A percentile compares a stretch with the other conserved stretches of the same genome.
Evolutionary conservation across 768 basidiomycete genomes (phyloP).

Genomic region (Russula virescens): DNA sequence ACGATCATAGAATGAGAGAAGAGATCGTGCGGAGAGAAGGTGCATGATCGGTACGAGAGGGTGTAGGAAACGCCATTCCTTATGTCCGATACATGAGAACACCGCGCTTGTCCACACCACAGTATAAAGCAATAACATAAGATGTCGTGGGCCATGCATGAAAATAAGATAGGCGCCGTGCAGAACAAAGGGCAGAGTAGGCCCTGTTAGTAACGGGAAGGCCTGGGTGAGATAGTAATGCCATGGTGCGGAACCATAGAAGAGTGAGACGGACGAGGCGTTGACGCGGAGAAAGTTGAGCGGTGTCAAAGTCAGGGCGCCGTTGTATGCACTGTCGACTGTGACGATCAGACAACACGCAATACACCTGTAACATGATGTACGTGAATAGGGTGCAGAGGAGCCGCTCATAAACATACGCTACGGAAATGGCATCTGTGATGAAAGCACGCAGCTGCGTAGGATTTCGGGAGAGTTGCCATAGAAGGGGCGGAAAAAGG

Average conservation of each 20-base stretch:
- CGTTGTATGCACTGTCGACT: slow-evolving; percentile 71
- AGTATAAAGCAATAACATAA: slow-evolving; percentile 41
- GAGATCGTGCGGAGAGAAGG: slow-evolving; percentile 66
- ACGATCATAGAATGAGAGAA: slow-evolving; percentile 39
- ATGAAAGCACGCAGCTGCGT: slow-evolving; percentile 33
- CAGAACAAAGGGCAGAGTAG: slow-evolving; percentile 64
- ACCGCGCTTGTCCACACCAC: slow-evolving; percentile 57
- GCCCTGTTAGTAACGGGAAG: slow-evolving; percentile 74
- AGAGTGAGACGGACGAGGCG: slow-evolving; percentile 78
- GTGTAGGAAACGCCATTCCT: slow-evolving; percentile 97
- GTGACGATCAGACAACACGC: slow-evolving; percentile 20
- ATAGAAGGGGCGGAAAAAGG: slow-evolving; percentile 54
- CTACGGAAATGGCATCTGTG: slow-evolving; percentile 37
- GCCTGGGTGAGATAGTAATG: slow-evolving; percentile 89
- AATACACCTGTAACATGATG: slow-evolving; percentile 11
- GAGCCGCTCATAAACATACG: slow-evolving; percentile 34
- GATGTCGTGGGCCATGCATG: slow-evolving; percentile 24
- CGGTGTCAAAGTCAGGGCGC: slow-evolving; percentile 61
- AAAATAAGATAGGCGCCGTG: slow-evolving; percentile 40
- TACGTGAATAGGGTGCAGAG: neutral
- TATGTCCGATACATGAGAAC: slow-evolving; percentile 84
- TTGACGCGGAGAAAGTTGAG: slow-evolving; percentile 82
- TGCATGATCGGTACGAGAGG: slow-evolving; percentile 83
- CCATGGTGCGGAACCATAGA: slow-evolving; percentile 83
- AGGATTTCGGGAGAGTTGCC: slow-evolving; percentile 41